Evolutionary conservation across 805 yeast species (phyloP).

Genomic region (Schizosaccharomyces lindneri): DNA sequence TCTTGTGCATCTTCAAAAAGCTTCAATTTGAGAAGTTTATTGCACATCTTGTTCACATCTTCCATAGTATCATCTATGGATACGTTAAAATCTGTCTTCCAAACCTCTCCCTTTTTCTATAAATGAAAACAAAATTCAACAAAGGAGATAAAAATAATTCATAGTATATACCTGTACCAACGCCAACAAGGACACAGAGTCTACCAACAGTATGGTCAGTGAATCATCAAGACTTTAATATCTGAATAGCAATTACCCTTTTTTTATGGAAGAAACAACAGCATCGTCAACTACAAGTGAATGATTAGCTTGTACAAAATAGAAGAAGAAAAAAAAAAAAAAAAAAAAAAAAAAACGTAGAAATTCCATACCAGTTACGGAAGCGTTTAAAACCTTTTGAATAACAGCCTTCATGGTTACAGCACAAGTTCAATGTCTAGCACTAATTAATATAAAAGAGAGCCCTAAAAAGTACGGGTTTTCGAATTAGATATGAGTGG

Average conservation of each 20-base stretch:
- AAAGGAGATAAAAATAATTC: neutral
- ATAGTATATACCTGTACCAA: neutral
- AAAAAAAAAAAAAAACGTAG: neutral
- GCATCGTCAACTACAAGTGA: neutral
- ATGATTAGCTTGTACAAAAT: neutral
- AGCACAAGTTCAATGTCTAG: no score
- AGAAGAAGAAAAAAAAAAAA: no score
- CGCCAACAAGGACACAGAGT: neutral
- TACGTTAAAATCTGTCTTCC: conserved; percentile 25
- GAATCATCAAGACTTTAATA: neutral
- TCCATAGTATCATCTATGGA: conserved; percentile 49
- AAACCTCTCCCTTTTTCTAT: neutral
- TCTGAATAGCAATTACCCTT: neutral
- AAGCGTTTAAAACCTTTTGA: conserved; percentile 70
- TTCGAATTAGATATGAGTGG: no score
- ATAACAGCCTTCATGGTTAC: conserved; percentile 58
- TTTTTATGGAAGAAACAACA: neutral
- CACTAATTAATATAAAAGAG: no score
- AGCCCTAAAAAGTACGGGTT: no score
- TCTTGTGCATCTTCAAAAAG: conserved; percentile 11
- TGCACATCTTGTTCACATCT: conserved; percentile 45
- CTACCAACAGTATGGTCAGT: neutral
- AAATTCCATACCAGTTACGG: conserved; percentile 50
- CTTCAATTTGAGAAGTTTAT: conserved; percentile 38
- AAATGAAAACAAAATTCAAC: no score